Evolutionary conservation across 345 rosid genomes (phyloP), one percentile per base, ranked within the genome.

Genomic region (Noccaea caerulescens): DNA sequence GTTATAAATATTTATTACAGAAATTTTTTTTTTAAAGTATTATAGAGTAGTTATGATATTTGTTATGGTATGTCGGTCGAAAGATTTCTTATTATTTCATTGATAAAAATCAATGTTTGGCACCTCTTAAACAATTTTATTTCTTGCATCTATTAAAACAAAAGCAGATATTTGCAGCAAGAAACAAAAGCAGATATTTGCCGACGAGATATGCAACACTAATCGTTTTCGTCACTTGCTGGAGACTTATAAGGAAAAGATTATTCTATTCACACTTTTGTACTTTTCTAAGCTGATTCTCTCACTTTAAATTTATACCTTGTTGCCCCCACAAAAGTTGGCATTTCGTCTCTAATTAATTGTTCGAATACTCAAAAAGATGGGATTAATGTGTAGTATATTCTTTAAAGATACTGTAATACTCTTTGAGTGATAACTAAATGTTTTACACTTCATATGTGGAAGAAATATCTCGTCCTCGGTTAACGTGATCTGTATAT

Each of bases 241-340:
- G 3, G 9, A 53, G 47, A 41, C 34, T 34, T 34, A 7, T 4
- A 27, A 34, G 25, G 37, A 54, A 72, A 47, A 57, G 30, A 66
- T 73, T 65, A 66, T 73, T 65, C 76, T 12, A 6, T 52, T 61
- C 62, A 32, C 37, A 52, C 36, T 44, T 71, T 51, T 50, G 13
- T 70, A 10, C 10, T n/a, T 10, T 23, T 38, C 3, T 1, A 25
- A 25, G 3, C 23, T 27, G 18, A 60, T 60, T 70, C 52, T 70
- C 51, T 50, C 30, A 8, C 51, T 34, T 36, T 56, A 47, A 16
- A n/a, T 27, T 9, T 12, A 4, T 14, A 16, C 13, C 13, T 44
- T 37, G 44, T 37, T 64, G 58, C 64, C 71, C 65, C 69, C 66
- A 57, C 66, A 13, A 57, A 38, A 5, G 25, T 55, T 43, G 46